These are phyloP conservation scores for Ophiostoma quercus DNA, from an alignment of 2,329 filamentous ascomycete species.

Conservation along the genomic window DNA sequence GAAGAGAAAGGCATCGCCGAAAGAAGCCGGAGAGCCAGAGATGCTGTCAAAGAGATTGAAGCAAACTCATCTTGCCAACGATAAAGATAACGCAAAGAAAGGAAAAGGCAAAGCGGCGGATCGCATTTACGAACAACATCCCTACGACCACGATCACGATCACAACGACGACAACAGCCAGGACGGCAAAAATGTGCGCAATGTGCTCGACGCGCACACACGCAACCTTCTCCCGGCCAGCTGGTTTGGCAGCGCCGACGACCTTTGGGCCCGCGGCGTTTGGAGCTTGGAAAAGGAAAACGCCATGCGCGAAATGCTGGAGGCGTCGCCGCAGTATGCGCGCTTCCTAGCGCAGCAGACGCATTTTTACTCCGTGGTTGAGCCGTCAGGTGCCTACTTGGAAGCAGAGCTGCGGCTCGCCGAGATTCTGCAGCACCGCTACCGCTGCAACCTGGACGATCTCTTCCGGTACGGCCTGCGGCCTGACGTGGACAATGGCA, in stretches of 20 bases:
- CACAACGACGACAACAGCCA: background rate
- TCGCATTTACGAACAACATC: background rate
- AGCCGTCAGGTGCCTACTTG: background rate
- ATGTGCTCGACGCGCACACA: background rate
- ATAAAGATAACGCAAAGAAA: background rate
- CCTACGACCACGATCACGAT: background rate
- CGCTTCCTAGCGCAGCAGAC: conserved; percentile 15
- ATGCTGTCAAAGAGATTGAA: background rate
- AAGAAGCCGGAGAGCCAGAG: background rate
- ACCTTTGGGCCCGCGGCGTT: conserved; percentile 20
- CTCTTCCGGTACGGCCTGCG: conserved; percentile 27
- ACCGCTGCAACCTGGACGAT: conserved; percentile 25
- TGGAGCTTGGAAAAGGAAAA: conserved; percentile 23
- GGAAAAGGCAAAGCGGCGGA: background rate
- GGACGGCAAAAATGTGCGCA: background rate
- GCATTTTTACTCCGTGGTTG: background rate
- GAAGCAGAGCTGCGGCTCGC: conserved; percentile 25
- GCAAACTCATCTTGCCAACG: background rate
- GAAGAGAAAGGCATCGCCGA: background rate
- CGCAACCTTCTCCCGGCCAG: conserved; percentile 19
- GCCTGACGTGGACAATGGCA: conserved; percentile 9
- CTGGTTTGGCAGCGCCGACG: conserved; percentile 24
- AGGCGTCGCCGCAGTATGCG: background rate
- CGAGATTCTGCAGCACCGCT: conserved; percentile 25
- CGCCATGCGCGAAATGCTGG: conserved; percentile 13